Evolutionary conservation across 495 filamentous ascomycete genomes (phyloP).

Genomic region (Lepraria neglecta): DNA sequence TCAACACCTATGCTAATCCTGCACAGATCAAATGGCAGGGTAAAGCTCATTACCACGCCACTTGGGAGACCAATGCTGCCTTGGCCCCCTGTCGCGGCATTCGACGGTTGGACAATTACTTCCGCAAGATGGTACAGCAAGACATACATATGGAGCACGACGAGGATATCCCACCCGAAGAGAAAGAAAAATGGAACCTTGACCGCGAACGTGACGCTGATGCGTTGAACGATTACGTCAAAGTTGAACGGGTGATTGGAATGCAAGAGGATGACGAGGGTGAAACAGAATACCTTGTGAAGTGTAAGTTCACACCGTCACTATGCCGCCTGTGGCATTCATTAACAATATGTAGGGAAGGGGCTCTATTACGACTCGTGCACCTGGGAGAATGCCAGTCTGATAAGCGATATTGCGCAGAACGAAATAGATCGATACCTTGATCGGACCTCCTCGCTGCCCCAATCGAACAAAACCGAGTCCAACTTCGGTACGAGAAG

Average conservation of each 20-base stretch:
- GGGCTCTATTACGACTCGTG: constrained; percentile 82
- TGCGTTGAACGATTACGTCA: constrained; percentile 74
- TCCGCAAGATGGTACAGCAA: constrained; percentile 68
- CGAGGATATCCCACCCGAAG: constrained; percentile 71
- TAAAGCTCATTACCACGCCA: constrained; percentile 88
- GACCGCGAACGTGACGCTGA: constrained; percentile 82
- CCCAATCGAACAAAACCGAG: constrained; percentile 68
- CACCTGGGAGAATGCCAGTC: constrained; percentile 81
- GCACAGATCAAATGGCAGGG: constrained; percentile 88
- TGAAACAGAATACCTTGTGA: constrained; percentile 73
- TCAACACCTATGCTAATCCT: constrained; percentile 13
- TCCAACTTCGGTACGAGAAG: constrained; percentile 65
- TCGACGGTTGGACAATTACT: constrained; percentile 89
- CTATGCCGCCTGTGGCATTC: constrained; percentile 9
- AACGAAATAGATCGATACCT: constrained; percentile 84
- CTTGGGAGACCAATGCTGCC: constrained; percentile 76
- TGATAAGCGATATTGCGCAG: constrained; percentile 72
- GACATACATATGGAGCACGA: constrained; percentile 64
- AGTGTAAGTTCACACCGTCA: constrained; percentile 53
- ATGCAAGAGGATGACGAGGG: constrained; percentile 67
- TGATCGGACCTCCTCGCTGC: constrained; percentile 67
- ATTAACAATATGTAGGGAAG: constrained; percentile 46
- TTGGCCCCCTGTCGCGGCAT: constrained; percentile 65
- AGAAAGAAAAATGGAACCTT: constrained; percentile 83
- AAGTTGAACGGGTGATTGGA: constrained; percentile 88